These are phyloP conservation scores for Exserohilum rostratum DNA, from an alignment of 2,329 filamentous ascomycete genomes.

Conservation along the genomic window DNA sequence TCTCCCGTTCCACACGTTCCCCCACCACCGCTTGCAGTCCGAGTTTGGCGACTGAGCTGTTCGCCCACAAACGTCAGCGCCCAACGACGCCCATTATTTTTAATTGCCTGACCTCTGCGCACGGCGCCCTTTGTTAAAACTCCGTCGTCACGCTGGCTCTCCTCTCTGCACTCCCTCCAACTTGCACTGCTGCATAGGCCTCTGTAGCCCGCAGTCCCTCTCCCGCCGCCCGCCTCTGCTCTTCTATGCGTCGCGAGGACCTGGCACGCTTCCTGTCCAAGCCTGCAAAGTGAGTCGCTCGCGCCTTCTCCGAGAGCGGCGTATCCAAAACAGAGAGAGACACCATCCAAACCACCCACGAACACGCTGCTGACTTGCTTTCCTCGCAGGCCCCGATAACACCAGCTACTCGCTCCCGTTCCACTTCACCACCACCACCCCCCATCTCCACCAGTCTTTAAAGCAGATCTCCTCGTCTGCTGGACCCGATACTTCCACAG, in stretches of 20 bases:
- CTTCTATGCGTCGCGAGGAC: conserved; percentile 88
- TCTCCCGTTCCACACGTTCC: not conserved
- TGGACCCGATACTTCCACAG: conserved; percentile 81
- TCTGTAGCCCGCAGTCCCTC: conserved; percentile 44
- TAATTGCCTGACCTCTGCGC: not conserved
- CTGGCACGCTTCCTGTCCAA: conserved; percentile 92
- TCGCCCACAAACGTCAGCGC: conserved; percentile 10
- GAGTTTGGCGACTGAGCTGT: conserved; percentile 3
- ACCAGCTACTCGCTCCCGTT: conserved; percentile 53
- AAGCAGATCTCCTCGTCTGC: conserved; percentile 74
- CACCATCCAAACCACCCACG: not conserved
- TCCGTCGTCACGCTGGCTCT: conserved; percentile 46
- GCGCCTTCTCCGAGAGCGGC: conserved; percentile 7
- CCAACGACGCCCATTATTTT: conserved; percentile 27
- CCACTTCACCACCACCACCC: conserved; percentile 26
- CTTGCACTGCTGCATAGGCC: conserved; percentile 43
- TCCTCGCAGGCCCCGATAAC: conserved; percentile 68
- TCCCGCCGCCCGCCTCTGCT: conserved; percentile 27
- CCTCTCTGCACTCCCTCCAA: conserved; percentile 22
- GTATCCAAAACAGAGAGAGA: conserved; percentile 6
- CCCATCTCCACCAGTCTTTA: conserved; percentile 32
- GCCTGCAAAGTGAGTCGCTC: conserved; percentile 80
- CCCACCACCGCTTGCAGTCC: not conserved
- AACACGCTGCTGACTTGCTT: conserved; percentile 18
- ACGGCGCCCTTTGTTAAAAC: conserved; percentile 11